These are phyloP conservation scores for Pulveroboletus frians DNA, from an alignment of 768 basidiomycete genomes.

Conservation along the genomic window DNA sequence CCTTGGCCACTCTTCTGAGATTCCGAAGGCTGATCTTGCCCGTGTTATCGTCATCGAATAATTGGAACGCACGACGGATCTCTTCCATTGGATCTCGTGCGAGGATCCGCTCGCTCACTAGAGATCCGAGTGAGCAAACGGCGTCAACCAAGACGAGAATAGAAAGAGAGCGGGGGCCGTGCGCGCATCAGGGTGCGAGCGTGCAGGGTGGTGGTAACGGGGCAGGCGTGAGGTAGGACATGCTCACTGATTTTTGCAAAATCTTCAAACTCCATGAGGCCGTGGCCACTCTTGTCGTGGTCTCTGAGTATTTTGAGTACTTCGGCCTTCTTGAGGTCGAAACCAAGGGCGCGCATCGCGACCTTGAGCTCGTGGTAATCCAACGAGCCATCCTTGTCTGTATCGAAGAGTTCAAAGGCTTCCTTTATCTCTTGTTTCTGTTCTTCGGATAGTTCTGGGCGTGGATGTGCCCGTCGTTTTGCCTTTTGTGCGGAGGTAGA, in stretches of 20 bases:
- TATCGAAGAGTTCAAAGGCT: constrained; percentile 98
- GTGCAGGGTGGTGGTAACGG: neutral
- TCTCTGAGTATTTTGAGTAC: constrained; percentile 92
- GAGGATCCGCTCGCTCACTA: constrained; percentile 93
- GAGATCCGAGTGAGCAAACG: constrained; percentile 16
- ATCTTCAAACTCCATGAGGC: constrained; percentile 87
- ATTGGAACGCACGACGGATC: constrained; percentile 89
- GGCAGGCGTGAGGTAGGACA: neutral
- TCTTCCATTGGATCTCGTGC: constrained; percentile 96
- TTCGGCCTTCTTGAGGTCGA: constrained; percentile 98
- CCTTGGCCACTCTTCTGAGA: constrained; percentile 89
- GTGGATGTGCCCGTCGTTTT: constrained; percentile 65
- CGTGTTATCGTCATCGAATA: constrained; percentile 95
- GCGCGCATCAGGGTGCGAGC: constrained; percentile 1
- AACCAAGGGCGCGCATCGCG: constrained; percentile 95
- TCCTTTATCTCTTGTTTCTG: constrained; percentile 97
- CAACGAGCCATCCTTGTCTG: constrained; percentile 93
- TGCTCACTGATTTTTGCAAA: constrained; percentile 92
- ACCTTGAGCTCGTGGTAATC: constrained; percentile 99
- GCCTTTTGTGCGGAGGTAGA: constrained; percentile 65
- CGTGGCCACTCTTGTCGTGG: constrained; percentile 77
- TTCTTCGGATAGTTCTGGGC: constrained; percentile 82
- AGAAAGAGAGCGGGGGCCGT: neutral
- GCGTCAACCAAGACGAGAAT: neutral
- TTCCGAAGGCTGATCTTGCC: constrained; percentile 92